Evolutionary conservation across 1,284 basidiomycete genomes (phyloP), one percentile per base, ranked within the genome.

Genomic region (Violaceomyces palustris): DNA sequence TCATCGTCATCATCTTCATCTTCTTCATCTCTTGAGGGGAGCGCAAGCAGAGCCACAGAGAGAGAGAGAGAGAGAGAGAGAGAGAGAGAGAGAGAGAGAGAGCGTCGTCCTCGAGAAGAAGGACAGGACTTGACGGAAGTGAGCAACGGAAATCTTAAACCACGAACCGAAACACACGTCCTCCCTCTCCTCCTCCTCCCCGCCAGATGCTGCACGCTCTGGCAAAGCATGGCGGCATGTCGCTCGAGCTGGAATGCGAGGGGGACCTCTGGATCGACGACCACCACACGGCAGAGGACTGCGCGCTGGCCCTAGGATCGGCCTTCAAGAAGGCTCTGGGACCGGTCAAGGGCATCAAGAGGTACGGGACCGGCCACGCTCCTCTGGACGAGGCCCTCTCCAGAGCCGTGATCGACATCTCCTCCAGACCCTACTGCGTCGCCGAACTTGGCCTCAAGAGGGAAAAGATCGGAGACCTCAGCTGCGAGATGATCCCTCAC

Each of bases 261-360:
- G 94, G 94, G 38, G 94, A 99, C 75, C 79, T 98, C 14, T 88
- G 86, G 82, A 96, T 98, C 54, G 94, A 99, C 76, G 94, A 99
- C 77, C 94, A 99, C 74, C 94, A 99, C 77, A 90, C 93, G 34
- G 90, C 93, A 80, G 74, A 96, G 81, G 92, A 96, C 76, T 87
- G 83, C 72, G 90, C 91, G 10, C 84, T 96, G 49, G 91, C 89
- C 4, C 79, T 97, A 9, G 92, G 92, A 11, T 83, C 85, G 19
- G 93, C 90, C 14, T 98, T 98, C 79, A 97, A 96, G 74, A 78
- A 88, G 73, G 94, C 94, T 14, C 78, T 99, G 26, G 93, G 94
- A 24, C 90, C 94, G 5, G 83, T 96, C 29, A 85, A 85, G 53
- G 94, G 94, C 10, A 98, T 99, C 71, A 83, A 83, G 69, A 81